Conservation (phyloP, 352 stramenopile genomes). For the Saprolegnia diclina region DNA sequence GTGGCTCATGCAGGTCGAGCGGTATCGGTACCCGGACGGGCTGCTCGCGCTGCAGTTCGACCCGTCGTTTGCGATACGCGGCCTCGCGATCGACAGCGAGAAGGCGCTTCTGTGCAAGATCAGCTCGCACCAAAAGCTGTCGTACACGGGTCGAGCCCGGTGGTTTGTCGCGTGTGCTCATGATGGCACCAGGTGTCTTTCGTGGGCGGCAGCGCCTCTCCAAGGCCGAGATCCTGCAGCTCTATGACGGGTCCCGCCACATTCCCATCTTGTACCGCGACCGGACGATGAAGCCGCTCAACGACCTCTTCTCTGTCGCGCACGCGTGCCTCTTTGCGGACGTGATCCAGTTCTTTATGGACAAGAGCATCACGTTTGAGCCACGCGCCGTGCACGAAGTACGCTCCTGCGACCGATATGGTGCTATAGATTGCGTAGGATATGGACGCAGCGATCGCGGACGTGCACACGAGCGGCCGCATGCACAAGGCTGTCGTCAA, state of each 20-base stretch:
- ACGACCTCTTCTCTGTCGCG: conserved; percentile 91
- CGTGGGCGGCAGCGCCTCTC: conserved; percentile 82
- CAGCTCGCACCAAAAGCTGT: conserved; percentile 91
- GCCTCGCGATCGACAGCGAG: conserved; percentile 90
- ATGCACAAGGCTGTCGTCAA: conserved; percentile 88
- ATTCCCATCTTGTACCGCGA: conserved; percentile 75
- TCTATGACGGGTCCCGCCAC: conserved; percentile 85
- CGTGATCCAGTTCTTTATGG: conserved; percentile 90
- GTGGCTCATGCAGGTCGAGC: conserved; percentile 40
- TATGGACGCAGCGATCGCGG: conserved; percentile 76
- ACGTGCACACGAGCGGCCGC: conserved; percentile 87
- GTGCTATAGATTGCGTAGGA: conserved; percentile 64
- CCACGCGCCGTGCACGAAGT: conserved; percentile 49
- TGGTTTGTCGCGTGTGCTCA: neutral
- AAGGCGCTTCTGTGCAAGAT: conserved; percentile 92
- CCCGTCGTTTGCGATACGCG: conserved; percentile 87
- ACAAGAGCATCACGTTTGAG: conserved; percentile 86
- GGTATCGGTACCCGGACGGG: conserved; percentile 79
- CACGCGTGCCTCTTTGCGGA: conserved; percentile 92
- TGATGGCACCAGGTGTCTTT: conserved; percentile 47
- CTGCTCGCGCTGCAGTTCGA: conserved; percentile 79
- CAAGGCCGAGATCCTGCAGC: conserved; percentile 71
- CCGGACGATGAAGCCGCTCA: conserved; percentile 87
- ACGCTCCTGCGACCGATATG: neutral
- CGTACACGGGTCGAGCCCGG: conserved; percentile 35